Base-by-base conservation (phyloP, 768 basidiomycete species). In the Phylloporus sp. region DNA sequence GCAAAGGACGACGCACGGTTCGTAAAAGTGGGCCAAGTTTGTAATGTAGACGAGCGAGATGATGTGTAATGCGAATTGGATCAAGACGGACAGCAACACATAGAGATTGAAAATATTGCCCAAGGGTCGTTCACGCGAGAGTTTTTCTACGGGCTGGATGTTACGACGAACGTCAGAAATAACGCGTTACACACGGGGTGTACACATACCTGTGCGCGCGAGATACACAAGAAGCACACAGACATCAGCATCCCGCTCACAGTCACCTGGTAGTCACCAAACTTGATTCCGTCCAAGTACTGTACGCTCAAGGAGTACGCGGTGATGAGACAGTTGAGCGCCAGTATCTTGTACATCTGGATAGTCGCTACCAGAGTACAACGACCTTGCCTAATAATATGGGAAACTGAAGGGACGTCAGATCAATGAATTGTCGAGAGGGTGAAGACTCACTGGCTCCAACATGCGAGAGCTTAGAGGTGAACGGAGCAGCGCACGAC, bases 291-390 rank as follows among this genome's bases (percentile, higher is more conserved):
- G 57, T 98, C 95, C 2, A 99, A 77, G 65, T 99, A 97, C 69
- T 95, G 95, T 27, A 98, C 97, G 59, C 91, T 94, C 54, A 98
- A 76, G 67, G 91, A 95, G 73, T 95, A 98, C n/a, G 97, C 97
- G 4, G 95, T 95, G 70, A 98, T 99, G 36, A 99, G 76, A 65
- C 97, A 98, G 67, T 98, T 99, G 50, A 99, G 74, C 1, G 95
- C 97, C 32, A 99, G 76, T 59, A 99, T 99, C 76, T 97, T 97
- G 83, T 97, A 99, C 97, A 99, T 99, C 73, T 99, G 97, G 48
- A 95, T 88, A 4, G 97, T 99, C 2, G 97, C 97, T 40, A 98
- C 97, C 16, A 99, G 83, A 1, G 97, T 99, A 75, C 97, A 98
- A 26, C 97, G 91, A 22, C 97, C 97, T 72, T 98, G 97, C 18